These are phyloP conservation scores for Biscogniauxia sp. DNA, from an alignment of 2,329 filamentous ascomycete species.

Conservation along the genomic window DNA sequence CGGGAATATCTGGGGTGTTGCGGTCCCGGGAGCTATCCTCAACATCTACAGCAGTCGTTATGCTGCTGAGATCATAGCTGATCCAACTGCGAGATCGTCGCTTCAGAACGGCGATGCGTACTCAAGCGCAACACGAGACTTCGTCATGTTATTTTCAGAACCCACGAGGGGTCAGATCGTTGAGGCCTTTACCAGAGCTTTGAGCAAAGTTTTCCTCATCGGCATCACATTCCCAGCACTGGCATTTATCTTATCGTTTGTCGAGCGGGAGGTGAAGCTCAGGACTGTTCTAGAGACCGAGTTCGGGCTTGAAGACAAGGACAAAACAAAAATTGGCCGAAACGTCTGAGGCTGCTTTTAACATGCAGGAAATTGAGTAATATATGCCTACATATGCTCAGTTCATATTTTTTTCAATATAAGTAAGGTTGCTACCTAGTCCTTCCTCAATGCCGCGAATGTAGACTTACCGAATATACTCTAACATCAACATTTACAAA, in stretches of 20 bases:
- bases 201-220: slow-evolving; percentile 39
- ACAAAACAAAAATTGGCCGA: slow-evolving; percentile 1
- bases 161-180: slow-evolving; percentile 28
- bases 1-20: slow-evolving; percentile 41
- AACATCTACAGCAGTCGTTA: slow-evolving; percentile 14
- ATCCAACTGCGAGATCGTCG: slow-evolving; percentile 6
- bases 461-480: no score
- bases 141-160: slow-evolving; percentile 15
- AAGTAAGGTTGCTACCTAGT: no score
- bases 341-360: neutral
- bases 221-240: slow-evolving; percentile 32
- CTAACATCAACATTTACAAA: no score
- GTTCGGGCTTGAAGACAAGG: slow-evolving; percentile 36
- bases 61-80: slow-evolving; percentile 1
- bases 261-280: slow-evolving; percentile 37
- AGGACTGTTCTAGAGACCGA: slow-evolving; percentile 37
- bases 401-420: no score
- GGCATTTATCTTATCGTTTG: slow-evolving; percentile 33
- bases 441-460: no score
- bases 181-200: slow-evolving; percentile 31
- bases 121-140: slow-evolving; percentile 17
- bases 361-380: neutral
- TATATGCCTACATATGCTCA: neutral
- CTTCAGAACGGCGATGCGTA: slow-evolving; percentile 20
- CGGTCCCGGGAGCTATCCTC: slow-evolving; percentile 39